Evolutionary conservation across 176 grass and related monocot genomes (phyloP), one percentile per base, ranked within the genome.

Genomic region (Oryza meyeriana): DNA sequence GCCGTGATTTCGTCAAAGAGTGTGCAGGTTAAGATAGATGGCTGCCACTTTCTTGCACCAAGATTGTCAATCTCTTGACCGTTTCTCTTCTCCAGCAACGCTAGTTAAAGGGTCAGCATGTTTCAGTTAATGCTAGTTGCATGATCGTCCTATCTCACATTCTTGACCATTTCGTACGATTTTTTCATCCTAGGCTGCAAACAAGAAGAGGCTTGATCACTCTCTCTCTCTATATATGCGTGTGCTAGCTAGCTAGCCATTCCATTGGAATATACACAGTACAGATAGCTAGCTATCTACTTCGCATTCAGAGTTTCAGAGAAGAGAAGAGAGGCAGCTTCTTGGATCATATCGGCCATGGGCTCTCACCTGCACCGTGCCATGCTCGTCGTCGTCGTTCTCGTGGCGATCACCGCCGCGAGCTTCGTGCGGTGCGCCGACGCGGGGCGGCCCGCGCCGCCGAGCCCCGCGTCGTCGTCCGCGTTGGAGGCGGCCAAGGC

Each of bases 381-480:
- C 27, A 33, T 42, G 12, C 16, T 76, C 41, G 17, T 35, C 72
- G 55, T 26, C 70, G 31, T 70, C 9, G 12, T 31, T 29, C 9
- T 80, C 13, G 71, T 10, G 10, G 22, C 18, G 25, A 36, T 77
- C 7, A 5, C 75, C 25, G 32, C 32, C 64, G 28, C 14, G 31
- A 24, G 77, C 64, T 25, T 85, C 14, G 82, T 57, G 13, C 13
- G 32, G 38, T 76, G 82, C 64, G 55, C 82, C 24, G 77, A 85
- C 7, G 87, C 87, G 1, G 71, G 22, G 13, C 40, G 87, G 72
- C 82, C 77, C 33, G 1, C 31, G 87, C 82, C 77, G 11, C 78
- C 78, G 83, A 89, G 87, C 72, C 76, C 87, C 28, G 81, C 71
- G 39, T 16, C 86, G 22, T 67, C 80, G 76, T 76, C 78, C 48